Base-by-base conservation (phyloP, 228 moss, liverwort and hornwort genomes). In the Sphagnum magellanicum region DNA sequence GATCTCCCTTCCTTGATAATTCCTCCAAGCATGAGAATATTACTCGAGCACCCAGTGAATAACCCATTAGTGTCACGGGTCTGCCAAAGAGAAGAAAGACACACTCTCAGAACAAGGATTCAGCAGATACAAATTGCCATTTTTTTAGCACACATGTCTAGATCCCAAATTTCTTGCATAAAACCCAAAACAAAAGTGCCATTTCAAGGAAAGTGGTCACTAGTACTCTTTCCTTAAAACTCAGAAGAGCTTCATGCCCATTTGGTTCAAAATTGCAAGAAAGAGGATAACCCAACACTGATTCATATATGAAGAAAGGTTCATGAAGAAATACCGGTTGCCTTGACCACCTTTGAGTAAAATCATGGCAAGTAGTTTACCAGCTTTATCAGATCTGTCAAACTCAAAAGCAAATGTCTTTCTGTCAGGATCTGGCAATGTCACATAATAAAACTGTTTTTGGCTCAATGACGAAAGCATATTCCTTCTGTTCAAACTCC, bases 11-110 rank as follows among this genome's bases (percentile, higher is more conserved):
- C 65, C 86, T 81, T 72, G 90, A 91, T 64, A 98, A 76, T 74
- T 93, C 90, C 81, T 98, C 93, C 76, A 98, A 84, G 81, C 97
- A 98, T 70, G 93, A 83, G 80, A 92, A 98, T 70, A 98, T 83
- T 16, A 93, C 91, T 50, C 97, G 87, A 48, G 97, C 91, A 74
- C 97, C 97, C 63, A 98, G 73, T 50, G 97, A 98, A 71, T 91
- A 93, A 67, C 97, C 97, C 74, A 98, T 84, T 52, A 98, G 90
- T 50, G 97, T 98, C 64, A 98, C 97, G 63, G 97, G 97, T 72
- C 97, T 97, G 77, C 78, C 46, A 83, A 74, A 75, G 3, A 32
- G 32, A 32, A 32, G 32, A 32, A 32, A 3, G 48, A 68, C 16
- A 48, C 13, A 62, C 61, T 14, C 4, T 66, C 6, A 66, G 50